phyloP scores from a whole-genome alignment of 2,329 filamentous ascomycete genomes.

The Huntiella abstrusa region DNA sequence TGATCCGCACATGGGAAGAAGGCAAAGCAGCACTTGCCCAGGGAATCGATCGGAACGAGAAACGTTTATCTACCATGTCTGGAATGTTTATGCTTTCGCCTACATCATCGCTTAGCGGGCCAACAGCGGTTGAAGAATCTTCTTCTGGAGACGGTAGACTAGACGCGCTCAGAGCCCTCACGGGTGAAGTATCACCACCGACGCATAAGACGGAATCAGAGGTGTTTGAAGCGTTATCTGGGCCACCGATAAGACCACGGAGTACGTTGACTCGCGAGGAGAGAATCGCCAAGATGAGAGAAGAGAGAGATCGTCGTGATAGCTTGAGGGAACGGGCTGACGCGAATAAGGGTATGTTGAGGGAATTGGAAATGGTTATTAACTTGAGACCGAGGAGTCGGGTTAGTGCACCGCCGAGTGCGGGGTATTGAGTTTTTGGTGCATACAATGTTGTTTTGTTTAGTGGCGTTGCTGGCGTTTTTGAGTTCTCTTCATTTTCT shows the following conservation, averaged over 20 bases:
- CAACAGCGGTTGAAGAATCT: slow-evolving; percentile 39
- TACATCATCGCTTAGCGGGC: slow-evolving; percentile 44
- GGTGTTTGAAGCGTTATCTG: slow-evolving; percentile 78
- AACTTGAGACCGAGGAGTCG: slow-evolving; percentile 28
- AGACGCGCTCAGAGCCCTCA: slow-evolving; percentile 58
- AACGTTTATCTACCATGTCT: slow-evolving; percentile 45
- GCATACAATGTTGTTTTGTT: slow-evolving; percentile 7
- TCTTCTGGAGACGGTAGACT: slow-evolving; percentile 19
- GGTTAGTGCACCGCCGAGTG: slow-evolving; percentile 16
- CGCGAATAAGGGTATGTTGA: slow-evolving; percentile 73
- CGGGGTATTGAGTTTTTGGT: slow-evolving; percentile 11
- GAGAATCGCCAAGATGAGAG: slow-evolving; percentile 69
- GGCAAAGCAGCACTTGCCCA: slow-evolving; percentile 67
- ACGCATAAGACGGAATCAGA: slow-evolving; percentile 36
- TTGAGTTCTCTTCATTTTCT: slow-evolving; percentile 3
- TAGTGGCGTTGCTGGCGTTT: slow-evolving; percentile 1
- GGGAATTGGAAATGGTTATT: slow-evolving; percentile 83
- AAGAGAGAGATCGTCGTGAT: slow-evolving; percentile 62
- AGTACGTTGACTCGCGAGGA: slow-evolving; percentile 67
- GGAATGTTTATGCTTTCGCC: slow-evolving; percentile 32
- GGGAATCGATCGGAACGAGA: slow-evolving; percentile 66
- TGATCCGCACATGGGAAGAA: slow-evolving; percentile 72
- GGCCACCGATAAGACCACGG: slow-evolving; percentile 47
- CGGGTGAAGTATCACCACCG: slow-evolving; percentile 41
- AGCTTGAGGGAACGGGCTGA: slow-evolving; percentile 55